These are phyloP conservation scores for Arxiozyma heterogenica DNA, from an alignment of 1,139 yeast species.

Conservation along the genomic window DNA sequence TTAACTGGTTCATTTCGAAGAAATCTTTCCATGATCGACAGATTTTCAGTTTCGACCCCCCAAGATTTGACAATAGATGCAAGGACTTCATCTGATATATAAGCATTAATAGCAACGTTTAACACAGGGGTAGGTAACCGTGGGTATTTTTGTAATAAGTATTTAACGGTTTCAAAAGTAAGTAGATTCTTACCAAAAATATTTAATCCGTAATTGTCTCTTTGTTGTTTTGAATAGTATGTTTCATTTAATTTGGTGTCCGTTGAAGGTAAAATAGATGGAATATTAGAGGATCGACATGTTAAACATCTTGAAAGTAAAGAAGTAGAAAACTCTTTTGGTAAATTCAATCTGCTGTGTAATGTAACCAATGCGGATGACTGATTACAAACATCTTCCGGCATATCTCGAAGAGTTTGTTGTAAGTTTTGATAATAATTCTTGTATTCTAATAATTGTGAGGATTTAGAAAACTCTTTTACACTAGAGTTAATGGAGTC, in stretches of 20 bases:
- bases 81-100: conserved; percentile 57
- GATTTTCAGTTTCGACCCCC: conserved; percentile 79
- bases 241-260: neutral
- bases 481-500: neutral
- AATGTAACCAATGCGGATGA: conserved; percentile 71
- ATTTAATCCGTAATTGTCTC: conserved; percentile 72
- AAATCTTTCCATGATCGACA: conserved; percentile 56
- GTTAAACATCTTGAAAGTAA: conserved; percentile 77
- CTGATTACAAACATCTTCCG: conserved; percentile 41
- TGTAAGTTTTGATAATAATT: conserved; percentile 19
- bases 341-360: conserved; percentile 63
- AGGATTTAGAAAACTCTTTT: neutral
- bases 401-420: conserved; percentile 22
- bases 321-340: conserved; percentile 47
- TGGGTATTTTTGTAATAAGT: conserved; percentile 70
- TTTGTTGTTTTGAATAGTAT: conserved; percentile 37
- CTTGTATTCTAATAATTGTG: conserved; percentile 19
- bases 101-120: conserved; percentile 64
- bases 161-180: conserved; percentile 66
- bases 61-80: conserved; percentile 60
- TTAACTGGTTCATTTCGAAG: conserved; percentile 62
- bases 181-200: conserved; percentile 72
- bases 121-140: conserved; percentile 77
- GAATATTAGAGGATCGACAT: conserved; percentile 36
- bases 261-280: conserved; percentile 10